Base-by-base conservation (phyloP, 306 rosid genomes). In the Quercus glauca region DNA sequence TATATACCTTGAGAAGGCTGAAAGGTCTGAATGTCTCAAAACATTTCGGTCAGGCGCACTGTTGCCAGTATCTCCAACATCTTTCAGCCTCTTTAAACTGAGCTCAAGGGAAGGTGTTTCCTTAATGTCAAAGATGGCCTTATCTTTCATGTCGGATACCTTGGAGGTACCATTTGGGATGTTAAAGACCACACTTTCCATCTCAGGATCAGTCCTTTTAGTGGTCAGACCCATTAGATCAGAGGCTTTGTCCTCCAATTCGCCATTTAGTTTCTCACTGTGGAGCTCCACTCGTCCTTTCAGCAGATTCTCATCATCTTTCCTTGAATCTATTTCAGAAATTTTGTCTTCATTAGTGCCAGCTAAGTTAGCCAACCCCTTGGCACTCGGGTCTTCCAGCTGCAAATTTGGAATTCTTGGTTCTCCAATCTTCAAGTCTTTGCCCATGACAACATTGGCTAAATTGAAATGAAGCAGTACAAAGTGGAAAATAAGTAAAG, bases 1-100 rank as follows among this genome's bases (percentile, higher is more conserved):
- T 3, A 67, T 67, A 33, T 82, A 84, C 90, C 84, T 87, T 68
- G 86, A 87, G 63, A 79, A 81, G 56, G 88, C 83, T 23, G 90
- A 79, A 71, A 73, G 74, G 23, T 63, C 67, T 33, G 82, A 82
- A 49, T 77, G 83, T 57, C 70, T 79, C 69, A 82, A 58, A 57
- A 65, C 64, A 73, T 73, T 84, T 79, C 28, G 80, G 57, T 83
- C 85, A 18, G 55, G 76, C 19, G 75, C 75, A 59, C 79, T 75
- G 72, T 18, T 71, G 11, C 60, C 74, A 33, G 77, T 21, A 45
- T 82, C 79, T 76, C 59, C 49, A 11, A 52, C 56, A 14, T 73
- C 86, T 76, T 65, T 60, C 74, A 71, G 80, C 53, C 77, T 79
- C 80, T 79, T 87, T 53, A 78, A 64, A 70, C 75, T 69, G 71